These are phyloP conservation scores for Myxozyma melibiosi DNA, from an alignment of 805 yeast genomes.

Conservation along the genomic window DNA sequence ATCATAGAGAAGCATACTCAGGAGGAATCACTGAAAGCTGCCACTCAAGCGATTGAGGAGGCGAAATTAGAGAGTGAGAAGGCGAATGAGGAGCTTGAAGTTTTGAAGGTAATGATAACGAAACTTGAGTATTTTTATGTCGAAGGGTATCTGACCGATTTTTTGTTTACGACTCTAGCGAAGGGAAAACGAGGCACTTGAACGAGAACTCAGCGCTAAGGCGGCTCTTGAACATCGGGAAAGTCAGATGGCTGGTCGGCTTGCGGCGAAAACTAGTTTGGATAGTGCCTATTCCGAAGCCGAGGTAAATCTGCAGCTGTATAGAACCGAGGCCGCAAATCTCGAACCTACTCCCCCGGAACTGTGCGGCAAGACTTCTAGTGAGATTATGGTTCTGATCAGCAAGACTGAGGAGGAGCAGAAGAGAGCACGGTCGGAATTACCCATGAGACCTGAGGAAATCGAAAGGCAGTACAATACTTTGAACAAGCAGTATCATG, in stretches of 20 bases:
- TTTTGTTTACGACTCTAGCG: too few species aligned
- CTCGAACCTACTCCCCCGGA: not conserved
- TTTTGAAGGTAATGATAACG: too few species aligned
- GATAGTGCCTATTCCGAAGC: too few species aligned
- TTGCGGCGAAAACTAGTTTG: too few species aligned
- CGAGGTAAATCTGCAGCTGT: too few species aligned
- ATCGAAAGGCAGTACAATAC: slow-evolving; percentile 21
- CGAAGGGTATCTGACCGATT: too few species aligned
- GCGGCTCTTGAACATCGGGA: too few species aligned
- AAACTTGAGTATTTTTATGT: too few species aligned
- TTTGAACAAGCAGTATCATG: slow-evolving; percentile 14
- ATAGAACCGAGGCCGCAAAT: too few species aligned
- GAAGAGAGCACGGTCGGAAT: slow-evolving; percentile 12
- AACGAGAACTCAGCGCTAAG: too few species aligned
- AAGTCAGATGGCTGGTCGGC: too few species aligned
- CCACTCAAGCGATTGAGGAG: not conserved
- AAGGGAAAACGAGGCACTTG: too few species aligned
- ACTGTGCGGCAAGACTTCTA: slow-evolving; percentile 2
- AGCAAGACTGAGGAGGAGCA: slow-evolving; percentile 6
- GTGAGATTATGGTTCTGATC: not conserved
- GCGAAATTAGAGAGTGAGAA: not conserved
- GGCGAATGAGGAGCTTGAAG: not conserved
- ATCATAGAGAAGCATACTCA: slow-evolving; percentile 15
- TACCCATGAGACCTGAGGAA: slow-evolving; percentile 25
- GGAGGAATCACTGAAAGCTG: slow-evolving; percentile 4